Evolutionary conservation across 345 rosid species (phyloP), one percentile per base, ranked within the genome.

Genomic region (Lenwebbia sp.): DNA sequence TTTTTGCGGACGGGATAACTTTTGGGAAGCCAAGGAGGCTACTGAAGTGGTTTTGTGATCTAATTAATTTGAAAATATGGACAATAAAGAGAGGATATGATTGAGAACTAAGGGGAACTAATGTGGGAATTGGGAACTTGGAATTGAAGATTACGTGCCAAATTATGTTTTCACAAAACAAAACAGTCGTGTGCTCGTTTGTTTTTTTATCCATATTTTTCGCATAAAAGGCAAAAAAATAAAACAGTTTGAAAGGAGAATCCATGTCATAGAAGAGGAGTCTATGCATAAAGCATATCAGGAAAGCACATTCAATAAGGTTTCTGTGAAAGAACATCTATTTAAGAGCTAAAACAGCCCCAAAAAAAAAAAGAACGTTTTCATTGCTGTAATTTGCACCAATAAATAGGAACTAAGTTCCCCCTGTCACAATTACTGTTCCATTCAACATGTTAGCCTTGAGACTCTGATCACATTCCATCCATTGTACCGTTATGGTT

Each of bases 161-260:
- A 37, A 70, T 70, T 70, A 19, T 70, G 47, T 70, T 65, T 70
- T 17, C 25, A 0, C 81, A 19, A 37, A 70, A 70, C 47, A 19
- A 70, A 70, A 21, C 13, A 19, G 7, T 5, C 0, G 4, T 1
- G 81, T 19, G 2, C 26, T 37, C 78, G 44, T 65, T 17, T 33
- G 8, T 33, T 65, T 65, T 62, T 65, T 65, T 0, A 37, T 37
- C 0, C 0, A 37, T 70, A 5, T 70, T 70, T 19, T 70, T 0
- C 7, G 2, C 26, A 37, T 37, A 21, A 70, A 70, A 70, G 47
- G 9, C 7, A 19, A 19, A 7, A 54, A 65, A 21, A 62, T 15
- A 15, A 65, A 70, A 37, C 25, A 9, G 13, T 70, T 70, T 17
- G 44, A 65, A 33, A 65, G 22, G 44, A 65, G 78, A 65, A 65